phyloP scores from a whole-genome alignment of 257 asterid genomes.

The Jaltomata sinuosa region DNA sequence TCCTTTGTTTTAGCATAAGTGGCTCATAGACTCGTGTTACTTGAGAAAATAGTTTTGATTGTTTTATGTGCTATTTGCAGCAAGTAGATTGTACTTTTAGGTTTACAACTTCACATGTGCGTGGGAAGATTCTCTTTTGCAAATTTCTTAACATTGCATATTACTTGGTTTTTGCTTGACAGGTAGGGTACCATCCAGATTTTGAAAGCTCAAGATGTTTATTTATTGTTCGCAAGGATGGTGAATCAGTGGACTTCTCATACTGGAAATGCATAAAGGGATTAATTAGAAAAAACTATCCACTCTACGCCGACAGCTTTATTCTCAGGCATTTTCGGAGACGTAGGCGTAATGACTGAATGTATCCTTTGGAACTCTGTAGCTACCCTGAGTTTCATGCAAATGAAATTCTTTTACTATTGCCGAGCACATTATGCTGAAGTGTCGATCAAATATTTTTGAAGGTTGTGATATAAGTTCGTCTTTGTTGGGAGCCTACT shows the following conservation, averaged over 20 bases:
- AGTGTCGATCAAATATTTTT: not conserved
- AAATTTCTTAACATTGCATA: not conserved
- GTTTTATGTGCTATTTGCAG: not conserved
- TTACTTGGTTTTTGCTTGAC: constrained; percentile 21
- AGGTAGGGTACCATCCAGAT: constrained; percentile 91
- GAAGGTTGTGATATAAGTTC: not conserved
- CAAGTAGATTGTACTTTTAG: not conserved
- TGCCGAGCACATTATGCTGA: not conserved
- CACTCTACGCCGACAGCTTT: constrained; percentile 85
- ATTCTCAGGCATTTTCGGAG: constrained; percentile 75
- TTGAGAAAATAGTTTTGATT: not conserved
- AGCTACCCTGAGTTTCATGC: not conserved
- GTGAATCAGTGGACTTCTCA: constrained; percentile 84
- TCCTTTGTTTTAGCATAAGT: not conserved
- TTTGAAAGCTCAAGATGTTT: constrained; percentile 74
- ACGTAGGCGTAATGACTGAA: constrained; percentile 47
- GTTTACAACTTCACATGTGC: not conserved
- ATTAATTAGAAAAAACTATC: constrained; percentile 75
- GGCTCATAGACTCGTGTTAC: not conserved
- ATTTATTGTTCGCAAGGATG: constrained; percentile 85
- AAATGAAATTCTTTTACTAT: constrained; percentile 4
- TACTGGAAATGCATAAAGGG: constrained; percentile 99
- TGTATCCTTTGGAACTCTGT: constrained; percentile 9
- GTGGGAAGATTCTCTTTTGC: not conserved
- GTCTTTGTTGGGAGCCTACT: not conserved